These are phyloP conservation scores for Aspergillus sp. DNA, from an alignment of 2,329 filamentous ascomycete species.

Conservation along the genomic window DNA sequence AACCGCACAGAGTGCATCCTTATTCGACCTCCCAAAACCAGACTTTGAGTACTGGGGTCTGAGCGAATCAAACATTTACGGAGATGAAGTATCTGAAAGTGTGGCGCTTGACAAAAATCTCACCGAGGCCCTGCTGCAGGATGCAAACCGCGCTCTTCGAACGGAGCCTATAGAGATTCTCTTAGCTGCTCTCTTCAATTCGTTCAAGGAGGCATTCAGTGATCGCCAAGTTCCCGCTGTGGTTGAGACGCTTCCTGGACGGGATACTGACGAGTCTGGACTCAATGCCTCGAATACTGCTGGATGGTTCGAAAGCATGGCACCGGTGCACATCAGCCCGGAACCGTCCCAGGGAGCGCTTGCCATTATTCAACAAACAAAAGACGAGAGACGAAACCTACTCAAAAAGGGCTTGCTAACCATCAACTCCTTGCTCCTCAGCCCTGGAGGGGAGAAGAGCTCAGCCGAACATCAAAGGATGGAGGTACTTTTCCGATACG, in stretches of 20 bases:
- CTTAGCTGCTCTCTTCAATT: neutral
- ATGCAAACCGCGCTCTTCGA: neutral
- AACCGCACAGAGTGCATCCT: neutral
- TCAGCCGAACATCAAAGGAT: neutral
- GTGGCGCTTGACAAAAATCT: neutral
- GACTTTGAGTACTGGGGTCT: conserved; percentile 8
- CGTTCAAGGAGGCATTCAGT: neutral
- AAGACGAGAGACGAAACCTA: conserved; percentile 1
- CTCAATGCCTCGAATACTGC: conserved; percentile 1
- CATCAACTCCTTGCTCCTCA: neutral
- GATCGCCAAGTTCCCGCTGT: neutral
- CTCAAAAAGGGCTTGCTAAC: neutral
- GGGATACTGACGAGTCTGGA: neutral
- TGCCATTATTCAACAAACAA: neutral
- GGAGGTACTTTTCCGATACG: conserved; percentile 3
- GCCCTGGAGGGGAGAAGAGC: neutral
- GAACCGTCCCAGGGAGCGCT: neutral
- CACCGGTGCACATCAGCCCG: neutral
- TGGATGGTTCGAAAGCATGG: neutral
- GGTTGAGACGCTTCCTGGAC: neutral
- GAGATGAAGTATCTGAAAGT: neutral
- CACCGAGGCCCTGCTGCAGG: neutral
- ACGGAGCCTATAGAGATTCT: conserved; percentile 8
- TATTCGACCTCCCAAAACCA: neutral
- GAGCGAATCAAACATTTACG: neutral